Evolutionary conservation across 2,329 filamentous ascomycete species (phyloP).

Genomic region (Purpureocillium takamizusanense): DNA sequence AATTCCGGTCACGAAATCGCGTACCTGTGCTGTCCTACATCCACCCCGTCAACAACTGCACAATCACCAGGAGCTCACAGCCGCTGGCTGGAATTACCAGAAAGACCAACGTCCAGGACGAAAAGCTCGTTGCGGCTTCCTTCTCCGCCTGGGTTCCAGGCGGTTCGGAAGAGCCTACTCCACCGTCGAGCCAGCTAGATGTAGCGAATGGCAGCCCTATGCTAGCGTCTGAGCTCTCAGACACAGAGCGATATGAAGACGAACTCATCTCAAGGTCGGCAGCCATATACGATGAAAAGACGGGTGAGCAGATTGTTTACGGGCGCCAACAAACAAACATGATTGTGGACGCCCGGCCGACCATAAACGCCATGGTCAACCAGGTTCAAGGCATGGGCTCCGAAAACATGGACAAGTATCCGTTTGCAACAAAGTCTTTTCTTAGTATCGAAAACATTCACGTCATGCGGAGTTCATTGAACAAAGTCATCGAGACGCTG

Average conservation of each 20-base stretch:
- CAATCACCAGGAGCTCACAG: constrained; percentile 90
- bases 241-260: constrained; percentile 60
- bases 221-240: constrained; percentile 42
- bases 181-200: constrained; percentile 40
- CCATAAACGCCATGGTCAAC: constrained; percentile 89
- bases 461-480: constrained; percentile 88
- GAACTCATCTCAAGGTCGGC: constrained; percentile 43
- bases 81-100: constrained; percentile 78
- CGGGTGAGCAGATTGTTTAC: constrained; percentile 61
- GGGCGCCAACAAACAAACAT: constrained; percentile 89
- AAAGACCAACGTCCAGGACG: constrained; percentile 90
- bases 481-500: constrained; percentile 78
- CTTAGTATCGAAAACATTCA: constrained; percentile 98
- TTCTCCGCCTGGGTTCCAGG: constrained; percentile 45
- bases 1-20: constrained; percentile 79
- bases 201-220: constrained; percentile 22
- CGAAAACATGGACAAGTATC: constrained; percentile 97
- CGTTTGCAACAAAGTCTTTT: constrained; percentile 82
- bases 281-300: constrained; percentile 45
- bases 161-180: constrained; percentile 23
- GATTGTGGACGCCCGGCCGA: constrained; percentile 91
- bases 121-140: constrained; percentile 85
- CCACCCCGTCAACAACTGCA: constrained; percentile 95
- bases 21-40: constrained; percentile 89
- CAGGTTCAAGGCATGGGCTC: constrained; percentile 88